Evolutionary conservation across 768 basidiomycete species (phyloP).

Genomic region (Boletus edulis): DNA sequence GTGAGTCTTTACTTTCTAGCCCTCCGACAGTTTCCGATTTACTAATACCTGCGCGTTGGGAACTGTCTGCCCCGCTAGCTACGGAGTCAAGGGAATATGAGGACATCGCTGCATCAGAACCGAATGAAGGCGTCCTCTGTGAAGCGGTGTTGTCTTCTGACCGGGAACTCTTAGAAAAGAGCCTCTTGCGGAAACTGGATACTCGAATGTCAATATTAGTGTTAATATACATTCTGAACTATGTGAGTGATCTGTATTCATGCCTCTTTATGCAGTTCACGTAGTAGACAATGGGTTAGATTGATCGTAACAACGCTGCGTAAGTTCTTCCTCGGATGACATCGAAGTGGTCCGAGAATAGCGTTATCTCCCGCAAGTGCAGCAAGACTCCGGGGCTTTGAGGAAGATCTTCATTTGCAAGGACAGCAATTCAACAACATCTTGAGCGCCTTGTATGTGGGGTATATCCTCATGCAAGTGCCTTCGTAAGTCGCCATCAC

Average conservation of each 20-base stretch:
- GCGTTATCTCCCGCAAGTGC: conserved; percentile 41
- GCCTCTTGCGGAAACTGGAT: conserved; percentile 37
- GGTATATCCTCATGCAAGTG: conserved; percentile 78
- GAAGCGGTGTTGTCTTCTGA: conserved; percentile 4
- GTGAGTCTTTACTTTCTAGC: conserved; percentile 11
- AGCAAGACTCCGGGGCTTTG: conserved; percentile 70
- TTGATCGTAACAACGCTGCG: conserved; percentile 73
- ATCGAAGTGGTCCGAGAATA: neutral
- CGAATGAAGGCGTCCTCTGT: neutral
- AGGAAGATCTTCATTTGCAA: conserved; percentile 60
- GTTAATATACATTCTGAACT: conserved; percentile 36
- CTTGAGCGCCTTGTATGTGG: conserved; percentile 65
- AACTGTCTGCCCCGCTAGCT: neutral
- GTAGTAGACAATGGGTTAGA: conserved; percentile 30
- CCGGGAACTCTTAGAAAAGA: conserved; percentile 40
- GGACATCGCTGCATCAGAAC: neutral
- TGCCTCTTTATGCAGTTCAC: neutral
- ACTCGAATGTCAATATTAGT: conserved; percentile 35
- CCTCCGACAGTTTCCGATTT: too few relatives aligned
- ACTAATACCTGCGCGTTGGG: too few relatives aligned
- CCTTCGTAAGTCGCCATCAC: conserved; percentile 52
- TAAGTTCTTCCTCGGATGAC: conserved; percentile 29
- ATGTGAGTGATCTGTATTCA: conserved; percentile 20
- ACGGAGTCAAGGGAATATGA: conserved; percentile 9
- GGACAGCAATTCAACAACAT: conserved; percentile 65